Evolutionary conservation across 768 basidiomycete genomes (phyloP), one percentile per base, ranked within the genome.

Genomic region (Coprinopsis sp.): DNA sequence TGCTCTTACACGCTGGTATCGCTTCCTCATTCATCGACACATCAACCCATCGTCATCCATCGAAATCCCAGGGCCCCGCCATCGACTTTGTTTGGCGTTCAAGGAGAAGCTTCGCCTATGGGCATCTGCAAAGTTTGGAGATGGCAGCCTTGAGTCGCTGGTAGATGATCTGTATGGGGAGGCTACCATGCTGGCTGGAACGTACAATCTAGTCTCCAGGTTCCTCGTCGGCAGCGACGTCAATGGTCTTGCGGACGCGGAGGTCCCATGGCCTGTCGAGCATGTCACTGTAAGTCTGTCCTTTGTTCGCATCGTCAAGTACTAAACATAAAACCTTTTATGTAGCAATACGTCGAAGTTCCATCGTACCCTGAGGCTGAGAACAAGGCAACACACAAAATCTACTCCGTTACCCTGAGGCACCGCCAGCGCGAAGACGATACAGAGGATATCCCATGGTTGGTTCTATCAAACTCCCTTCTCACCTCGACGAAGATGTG

Each of bases 201-300:
- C 68, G 0, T 85, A 85, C 61, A 83, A 83, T 63, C 79, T 83
- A 78, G 82, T 85, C 6, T 82, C 80, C 16, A 70, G 82, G n/a
- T 76, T 83, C 52, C 65, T 85, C 21, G 64, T 82, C 11, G 70
- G 80, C 0, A 68, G 78, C 11, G 81, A 85, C 52, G 77, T 85
- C 1, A 78, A 71, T 41, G 80, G 81, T 6, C 60, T 71, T 51
- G 68, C 71, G 0, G 70, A 76, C 36, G 57, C 62, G 19, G 55
- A 58, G 12, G 72, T 76, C 6, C 73, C 77, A 8, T 79, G 76
- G 75, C 76, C 76, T 3, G 51, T 73, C 21, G 68, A 76, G 16
- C 65, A 63, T 34, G 63, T 66, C 47, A 73, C 76, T 61, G 74
- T 73, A 49, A 49, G 54, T 28, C n/a, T 5, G 13, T 10, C n/a